These are phyloP conservation scores for Candolleomyces eurysporus DNA, from an alignment of 768 basidiomycete genomes.

Conservation along the genomic window DNA sequence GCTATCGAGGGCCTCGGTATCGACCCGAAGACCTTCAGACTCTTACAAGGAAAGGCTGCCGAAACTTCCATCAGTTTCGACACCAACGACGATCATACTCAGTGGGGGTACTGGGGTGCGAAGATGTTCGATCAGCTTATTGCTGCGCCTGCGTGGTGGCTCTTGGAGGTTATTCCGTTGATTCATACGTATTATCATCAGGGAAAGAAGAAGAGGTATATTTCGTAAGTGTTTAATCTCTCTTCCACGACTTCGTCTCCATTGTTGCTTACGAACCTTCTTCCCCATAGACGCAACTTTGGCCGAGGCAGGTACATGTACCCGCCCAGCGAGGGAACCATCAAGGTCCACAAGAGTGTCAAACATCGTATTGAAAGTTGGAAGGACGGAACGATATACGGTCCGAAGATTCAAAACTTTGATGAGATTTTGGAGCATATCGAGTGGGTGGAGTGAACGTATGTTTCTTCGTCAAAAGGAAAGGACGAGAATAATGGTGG, in stretches of 20 bases:
- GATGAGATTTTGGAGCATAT: slow-evolving; percentile 12
- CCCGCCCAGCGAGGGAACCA: slow-evolving; percentile 31
- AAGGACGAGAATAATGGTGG: no score
- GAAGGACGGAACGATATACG: slow-evolving; percentile 29
- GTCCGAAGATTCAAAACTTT: slow-evolving; percentile 31
- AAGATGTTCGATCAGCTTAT: slow-evolving; percentile 55
- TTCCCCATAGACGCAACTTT: slow-evolving; percentile 25
- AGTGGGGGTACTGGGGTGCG: slow-evolving; percentile 3
- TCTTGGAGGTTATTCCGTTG: slow-evolving; percentile 56
- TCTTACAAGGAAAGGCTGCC: not conserved
- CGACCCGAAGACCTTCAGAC: slow-evolving; percentile 31
- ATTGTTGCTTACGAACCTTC: not conserved
- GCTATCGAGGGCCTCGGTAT: slow-evolving; percentile 45
- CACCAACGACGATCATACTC: not conserved
- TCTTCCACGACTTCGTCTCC: not conserved
- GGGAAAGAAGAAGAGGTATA: slow-evolving; percentile 27
- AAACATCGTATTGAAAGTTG: slow-evolving; percentile 51
- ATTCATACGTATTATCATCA: slow-evolving; percentile 27
- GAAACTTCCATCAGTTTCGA: not conserved
- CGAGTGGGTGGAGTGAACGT: not conserved
- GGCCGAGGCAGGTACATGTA: slow-evolving; percentile 39
- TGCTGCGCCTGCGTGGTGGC: slow-evolving; percentile 56
- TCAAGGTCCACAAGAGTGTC: slow-evolving; percentile 49
- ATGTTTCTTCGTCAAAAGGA: no score
- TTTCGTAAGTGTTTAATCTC: slow-evolving; percentile 21